Base-by-base conservation (phyloP, 2,329 filamentous ascomycete genomes). In the Neopestalotiopsis sp. region DNA sequence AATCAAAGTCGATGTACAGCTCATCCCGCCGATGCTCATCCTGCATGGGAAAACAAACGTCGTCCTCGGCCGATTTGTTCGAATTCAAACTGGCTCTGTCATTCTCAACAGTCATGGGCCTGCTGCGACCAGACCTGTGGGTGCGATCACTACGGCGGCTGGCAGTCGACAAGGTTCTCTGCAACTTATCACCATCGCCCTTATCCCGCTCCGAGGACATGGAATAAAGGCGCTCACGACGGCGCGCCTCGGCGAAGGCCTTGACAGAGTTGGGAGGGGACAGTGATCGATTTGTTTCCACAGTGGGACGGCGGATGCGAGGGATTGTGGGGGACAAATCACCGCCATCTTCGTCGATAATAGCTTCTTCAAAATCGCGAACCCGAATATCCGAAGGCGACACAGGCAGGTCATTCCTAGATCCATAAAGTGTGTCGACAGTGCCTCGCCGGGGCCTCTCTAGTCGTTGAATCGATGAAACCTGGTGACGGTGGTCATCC, bases 221-320 rank as follows among this genome's bases (percentile, higher is more conserved):
- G 28, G 86, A 90, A 77, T 86, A 78, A 70, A 90, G 94, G 58
- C 95, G 92, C 77, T 95, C 93, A 69, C 95, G 91, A 69, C 94
- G 93, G 65, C 94, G 92, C 67, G 94, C 93, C 76, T 96, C 93
- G 20, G 96, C 96, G 80, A 99, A 99, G 4, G 96, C 96, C 80
- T 98, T 97, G 65, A 99, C 94, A 0, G 96, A 99, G 80, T 98
- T 99, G 7, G 96, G 96, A 12, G 95, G 95, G 5, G 96, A 98
- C 2, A 89, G 84, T 1, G 93, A 94, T 67, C 94, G 88, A 62
- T 88, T 89, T 1, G 88, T 88, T 40, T 86, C 86, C 67, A 91
- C 83, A 65, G 88, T 88, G 68, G 87, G 84, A 68, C 88, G 86
- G 17, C 89, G 88, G 69, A 81, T 83, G 49, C 82, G 85, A 6